Base-by-base conservation (phyloP, 257 asterid genomes). In the Solanum chilense region DNA sequence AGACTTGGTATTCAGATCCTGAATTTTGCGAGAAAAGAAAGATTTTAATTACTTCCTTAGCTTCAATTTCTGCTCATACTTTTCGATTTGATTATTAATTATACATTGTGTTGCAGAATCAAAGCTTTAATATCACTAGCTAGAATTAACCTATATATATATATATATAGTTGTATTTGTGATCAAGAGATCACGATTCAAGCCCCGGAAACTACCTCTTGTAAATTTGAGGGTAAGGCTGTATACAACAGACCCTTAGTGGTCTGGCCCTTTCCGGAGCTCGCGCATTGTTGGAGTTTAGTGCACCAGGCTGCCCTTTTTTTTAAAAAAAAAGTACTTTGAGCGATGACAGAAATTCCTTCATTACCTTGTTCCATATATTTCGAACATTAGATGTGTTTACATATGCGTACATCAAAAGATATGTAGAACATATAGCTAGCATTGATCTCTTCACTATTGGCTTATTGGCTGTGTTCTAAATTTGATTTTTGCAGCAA, bases 1-100 rank as follows among this genome's bases (percentile, higher is more conserved):
- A 94, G 80, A 92, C 93, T 52, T 95, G 96, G 95, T 90, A 87
- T 60, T 93, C 98, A 0, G 97, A 94, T 70, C 92, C 94, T 18
- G 41, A 20, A 21, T 84, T 90, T 81, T 95, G 97, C 49, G 69
- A 91, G 88, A 91, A 92, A 85, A 90, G 85, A 1, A 88, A 94
- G 93, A 98, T 62, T 18, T 18, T 56, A 56, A 18, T 56, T 56
- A 7, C 64, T 41, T 41, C 44, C 44, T 56, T 56, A 7, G 3
- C 64, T 56, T 56, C 64, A 56, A 56, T 56, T 56, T 56, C 64
- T 56, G 25, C 64, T 18, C n/a, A n/a, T 56, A 56, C 25, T 56
- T 56, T 56, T 10, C 5, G 25, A 56, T 56, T 56, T 56, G 64
- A 7, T 20, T 56, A 56, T 56, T 20, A 56, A 20, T 56, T 5